Evolutionary conservation across 192 early-diverging fungal genomes (phyloP), one percentile per base, ranked within the genome.

Genomic region (Paraglomus brasilianum): DNA sequence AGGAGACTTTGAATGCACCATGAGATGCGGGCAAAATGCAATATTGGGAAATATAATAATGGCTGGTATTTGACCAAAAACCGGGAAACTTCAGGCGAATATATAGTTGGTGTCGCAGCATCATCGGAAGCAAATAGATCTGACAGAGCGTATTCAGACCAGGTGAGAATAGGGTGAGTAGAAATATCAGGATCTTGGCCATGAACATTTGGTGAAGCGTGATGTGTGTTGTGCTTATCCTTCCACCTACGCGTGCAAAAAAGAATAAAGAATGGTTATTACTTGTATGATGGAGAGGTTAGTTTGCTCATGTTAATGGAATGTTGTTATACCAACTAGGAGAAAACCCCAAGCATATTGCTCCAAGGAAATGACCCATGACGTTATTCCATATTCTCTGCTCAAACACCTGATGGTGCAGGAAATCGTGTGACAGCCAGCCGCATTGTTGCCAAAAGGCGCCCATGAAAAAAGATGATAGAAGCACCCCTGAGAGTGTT

Each of bases 141-240:
- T 46, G 81, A 76, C 22, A 82, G 52, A 36, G 86, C 80, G 70
- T 85, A 77, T 71, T 88, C 86, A 55, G 76, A 80, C 92, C 92
- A 94, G 56, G 88, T 86, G 52, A 94, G 81, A 40, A 90, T 77
- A 38, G 92, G 92, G 72, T 89, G 82, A 10, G 92, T 94, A 77
- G 88, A 79, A 65, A 94, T 94, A 75, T 94, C 92, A 47, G 92
- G 92, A 84, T 94, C 92, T 42, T 86, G 81, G 5, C 78, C 77
- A 72, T 90, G 88, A 50, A 94, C 83, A 72, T 94, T 94, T 69
- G 92, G 88, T 8, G 83, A 81, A 5, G 83, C 85, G 76, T 94
- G 92, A 73, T 94, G 92, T 17, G 91, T 92, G 81, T 87, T 89
- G 81, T 94, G 92, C 80, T 93, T 93, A 76, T 92, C 81, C 75